Evolutionary conservation across 192 early-diverging fungal species (phyloP), one percentile per base, ranked within the genome.

Genomic region (Podila clonocystis): DNA sequence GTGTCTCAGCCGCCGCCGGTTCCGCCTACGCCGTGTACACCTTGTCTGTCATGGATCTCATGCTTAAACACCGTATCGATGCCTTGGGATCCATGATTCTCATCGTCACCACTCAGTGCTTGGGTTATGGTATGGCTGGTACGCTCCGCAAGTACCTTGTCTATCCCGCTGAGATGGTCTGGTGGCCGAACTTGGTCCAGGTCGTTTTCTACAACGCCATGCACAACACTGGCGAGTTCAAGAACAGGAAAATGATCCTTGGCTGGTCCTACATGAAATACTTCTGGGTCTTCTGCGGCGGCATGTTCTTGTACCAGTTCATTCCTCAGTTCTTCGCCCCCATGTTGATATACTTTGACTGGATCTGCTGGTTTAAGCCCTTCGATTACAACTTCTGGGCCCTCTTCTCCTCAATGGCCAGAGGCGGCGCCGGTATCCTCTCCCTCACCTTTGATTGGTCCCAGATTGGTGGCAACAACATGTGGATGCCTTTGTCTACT

Each of bases 91-190:
- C 85, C 33, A 60, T 90, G 17, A 65, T 89, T 15, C 49, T 93
- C 9, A 65, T 91, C 26, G 48, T 92, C 50, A 90, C 93, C 0
- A 93, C 94, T 17, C 78, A 78, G 65, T 57, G 83, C 29, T 29
- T 87, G 24, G 86, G 86, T 24, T 88, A 83, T 55, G 87, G 87
- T 61, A 71, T 96, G 74, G 91, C 95, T 15, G 95, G 95, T 63
- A 73, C 95, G 6, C 83, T 89, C 28, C 91, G 97, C 50, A 86
- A 88, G 30, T 94, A 90, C 79, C 83, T 97, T 24, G 94, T 97
- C n/a, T 88, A 92, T 62, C 94, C 94, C 26, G 74, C 90, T 8
- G 84, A 87, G 9, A 95, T 95, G 94, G 82, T 94, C 33, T 98
- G 95, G 95, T 96, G 96, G 9, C 65, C 87, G 0, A 91, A 83